Evolutionary conservation across 352 stramenopile species (phyloP), one percentile per base, ranked within the genome.

Genomic region (Globisporangium radiosum): DNA sequence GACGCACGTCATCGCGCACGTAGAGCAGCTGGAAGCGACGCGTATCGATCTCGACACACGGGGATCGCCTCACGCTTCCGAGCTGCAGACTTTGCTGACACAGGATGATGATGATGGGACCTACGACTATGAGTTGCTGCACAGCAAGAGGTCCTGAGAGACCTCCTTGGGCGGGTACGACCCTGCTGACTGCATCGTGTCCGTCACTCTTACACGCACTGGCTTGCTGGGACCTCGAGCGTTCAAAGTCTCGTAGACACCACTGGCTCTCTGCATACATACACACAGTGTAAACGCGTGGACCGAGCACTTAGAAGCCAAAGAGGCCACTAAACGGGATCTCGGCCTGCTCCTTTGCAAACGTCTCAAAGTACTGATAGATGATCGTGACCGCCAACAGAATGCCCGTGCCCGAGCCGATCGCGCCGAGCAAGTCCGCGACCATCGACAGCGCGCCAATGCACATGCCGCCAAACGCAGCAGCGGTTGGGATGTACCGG

Each of bases 321-420:
- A 94, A 94, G 52, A 94, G 68, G 47, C 78, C 76, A 55, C 77
- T 79, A 47, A 94, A 65, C 54, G 84, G 84, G 57, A 94, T 78
- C 62, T 94, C 85, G 7, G 85, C 80, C 62, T 94, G 81, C 72
- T 99, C 95, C 70, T 97, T 97, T 56, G 94, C 86, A 57, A 99
- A 98, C 47, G 94, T 97, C 86, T 99, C 96, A 69, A 98, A 99
- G 79, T 99, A 99, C 76, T 98, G 91, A 86, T 99, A 99, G 77
- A 99, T 99, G 83, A 99, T 99, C 36, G 97, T 99, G 56, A 99
- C 97, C 54, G 93, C 94, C 60, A 99, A 76, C 64, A 99, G 76
- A 73, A 99, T 99, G 81, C 97, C 97, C 8, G 97, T 99, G 71
- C 97, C 97, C 51, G 95, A 99, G 62, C 97, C 97, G 72, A 99